Percentiles rank a stretch among this genome's conserved stretches.
These are phyloP conservation scores for Astragalus membranaceus DNA, from an alignment of 306 rosid species.

Conservation along the genomic window DNA sequence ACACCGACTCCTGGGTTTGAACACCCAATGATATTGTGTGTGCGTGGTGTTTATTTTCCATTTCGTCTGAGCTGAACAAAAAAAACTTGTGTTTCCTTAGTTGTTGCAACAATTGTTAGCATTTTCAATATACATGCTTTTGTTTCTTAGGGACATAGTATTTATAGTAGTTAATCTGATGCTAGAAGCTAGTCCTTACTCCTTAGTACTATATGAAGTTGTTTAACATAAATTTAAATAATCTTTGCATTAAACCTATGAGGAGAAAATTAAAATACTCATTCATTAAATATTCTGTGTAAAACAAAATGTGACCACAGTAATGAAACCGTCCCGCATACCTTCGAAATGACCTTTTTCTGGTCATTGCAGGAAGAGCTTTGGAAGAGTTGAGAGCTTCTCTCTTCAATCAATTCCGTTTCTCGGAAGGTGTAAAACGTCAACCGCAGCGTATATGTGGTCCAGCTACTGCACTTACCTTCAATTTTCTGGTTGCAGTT, in stretches of 20 bases:
- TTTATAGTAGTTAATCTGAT: background rate
- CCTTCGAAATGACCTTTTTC: background rate
- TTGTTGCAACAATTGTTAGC: background rate
- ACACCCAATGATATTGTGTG: too few relatives aligned
- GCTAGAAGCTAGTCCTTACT: background rate
- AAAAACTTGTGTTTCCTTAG: background rate
- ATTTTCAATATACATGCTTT: background rate
- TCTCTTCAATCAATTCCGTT: conserved; percentile 57
- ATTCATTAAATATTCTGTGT: background rate
- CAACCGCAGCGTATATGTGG: conserved; percentile 66
- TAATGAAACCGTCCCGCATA: background rate
- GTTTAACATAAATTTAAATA: background rate
- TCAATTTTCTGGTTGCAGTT: conserved; percentile 83
- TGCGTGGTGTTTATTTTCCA: too few relatives aligned
- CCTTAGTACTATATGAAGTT: background rate
- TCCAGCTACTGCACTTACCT: conserved; percentile 70
- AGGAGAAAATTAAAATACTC: background rate
- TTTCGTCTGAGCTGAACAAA: too few relatives aligned
- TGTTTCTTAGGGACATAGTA: background rate
- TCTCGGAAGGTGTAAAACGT: conserved; percentile 62
- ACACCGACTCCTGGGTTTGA: too few relatives aligned
- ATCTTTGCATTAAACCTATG: background rate
- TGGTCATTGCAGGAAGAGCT: conserved; percentile 55
- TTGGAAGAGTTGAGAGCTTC: conserved; percentile 66
- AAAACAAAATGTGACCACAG: background rate